Evolutionary conservation across 2,329 filamentous ascomycete species (phyloP), one percentile per base, ranked within the genome.

Genomic region (Aspergillus jensenii): DNA sequence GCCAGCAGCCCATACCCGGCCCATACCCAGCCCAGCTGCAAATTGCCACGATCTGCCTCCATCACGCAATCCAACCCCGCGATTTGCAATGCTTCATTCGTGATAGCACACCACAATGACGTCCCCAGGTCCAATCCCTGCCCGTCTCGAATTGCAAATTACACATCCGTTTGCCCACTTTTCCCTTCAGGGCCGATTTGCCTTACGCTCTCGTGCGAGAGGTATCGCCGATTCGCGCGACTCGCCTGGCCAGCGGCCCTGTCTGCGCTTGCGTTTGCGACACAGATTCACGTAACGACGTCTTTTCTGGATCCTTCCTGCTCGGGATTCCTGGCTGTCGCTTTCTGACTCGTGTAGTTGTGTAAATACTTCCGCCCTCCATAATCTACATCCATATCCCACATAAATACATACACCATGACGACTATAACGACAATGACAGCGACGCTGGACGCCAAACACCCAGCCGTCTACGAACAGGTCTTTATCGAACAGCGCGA

Each of bases 41-140:
- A 31, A 31, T 31, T 31, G 23, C 44, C 44, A 12, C 45, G 45
- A 19, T 48, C 45, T 15, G 27, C 15, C 37, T 19, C 17, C 53
- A 71, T 69, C 70, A 72, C 70, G 70, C 62, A 67, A 73, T 73
- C 35, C 41, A 59, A 62, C 69, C 69, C 70, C 70, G 68, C 68
- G 62, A 67, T 69, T 65, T 65, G 68, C 69, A 68, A 73, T 68
- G 56, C 14, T 17, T 8, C 31, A 41, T 25, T 27, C 47, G 47
- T 46, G 48, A 40, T 56, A 27, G 39, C 40, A 44, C 27, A 39
- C 48, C 47, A 33, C 27, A 40, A 56, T 56, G 27, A 48, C 54
- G 54, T 27, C 27, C 41, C 14, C 31, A n/a, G 23, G n/a, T 15
- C 23, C 25, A 15, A 33, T 33, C 9, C 8, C 19, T 50, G 48